A percentile compares a stretch with the other conserved stretches of the same genome.
phyloP scores from a whole-genome alignment of 352 stramenopile genomes.

The Phytophthora fragariaefolia region DNA sequence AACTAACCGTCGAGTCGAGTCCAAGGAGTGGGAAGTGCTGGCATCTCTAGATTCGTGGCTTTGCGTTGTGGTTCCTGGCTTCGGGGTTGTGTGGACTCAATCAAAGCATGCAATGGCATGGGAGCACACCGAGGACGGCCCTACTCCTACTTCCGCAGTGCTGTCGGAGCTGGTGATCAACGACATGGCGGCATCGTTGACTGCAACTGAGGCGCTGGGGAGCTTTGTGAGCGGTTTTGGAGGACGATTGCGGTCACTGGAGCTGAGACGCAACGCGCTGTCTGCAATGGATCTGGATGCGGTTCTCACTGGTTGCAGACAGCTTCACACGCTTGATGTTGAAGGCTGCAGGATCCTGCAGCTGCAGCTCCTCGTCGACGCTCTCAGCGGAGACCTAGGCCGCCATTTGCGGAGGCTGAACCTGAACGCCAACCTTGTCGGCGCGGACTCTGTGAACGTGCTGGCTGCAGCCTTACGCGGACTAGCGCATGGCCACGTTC shows the following conservation, averaged over 20 bases:
- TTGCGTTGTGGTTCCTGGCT: constrained; percentile 37
- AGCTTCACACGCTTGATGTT: constrained; percentile 34
- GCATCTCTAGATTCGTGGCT: constrained; percentile 26
- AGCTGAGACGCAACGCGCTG: constrained; percentile 37
- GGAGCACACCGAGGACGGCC: constrained; percentile 17
- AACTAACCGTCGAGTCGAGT: constrained; percentile 6
- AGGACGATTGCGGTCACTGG: constrained; percentile 33
- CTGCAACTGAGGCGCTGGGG: constrained; percentile 29
- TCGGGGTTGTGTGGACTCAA: constrained; percentile 37
- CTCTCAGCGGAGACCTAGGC: constrained; percentile 28
- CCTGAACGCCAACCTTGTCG: constrained; percentile 42
- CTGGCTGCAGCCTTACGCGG: constrained; percentile 33
- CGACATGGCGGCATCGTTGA: constrained; percentile 31
- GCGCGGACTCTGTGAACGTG: constrained; percentile 33
- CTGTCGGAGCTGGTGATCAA: constrained; percentile 42
- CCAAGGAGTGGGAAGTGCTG: constrained; percentile 37
- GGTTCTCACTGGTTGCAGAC: constrained; percentile 28
- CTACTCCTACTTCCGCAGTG: constrained; percentile 11
- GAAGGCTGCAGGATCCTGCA: constrained; percentile 44
- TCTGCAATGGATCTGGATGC: constrained; percentile 39
- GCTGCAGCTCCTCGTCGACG: constrained; percentile 42
- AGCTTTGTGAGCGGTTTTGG: constrained; percentile 32
- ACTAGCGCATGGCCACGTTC: constrained; percentile 11
- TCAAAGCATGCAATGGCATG: constrained; percentile 29
- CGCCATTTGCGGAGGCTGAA: constrained; percentile 37